Evolutionary conservation across 257 asterid species (phyloP).

Genomic region (Fraxinus cuspidata): DNA sequence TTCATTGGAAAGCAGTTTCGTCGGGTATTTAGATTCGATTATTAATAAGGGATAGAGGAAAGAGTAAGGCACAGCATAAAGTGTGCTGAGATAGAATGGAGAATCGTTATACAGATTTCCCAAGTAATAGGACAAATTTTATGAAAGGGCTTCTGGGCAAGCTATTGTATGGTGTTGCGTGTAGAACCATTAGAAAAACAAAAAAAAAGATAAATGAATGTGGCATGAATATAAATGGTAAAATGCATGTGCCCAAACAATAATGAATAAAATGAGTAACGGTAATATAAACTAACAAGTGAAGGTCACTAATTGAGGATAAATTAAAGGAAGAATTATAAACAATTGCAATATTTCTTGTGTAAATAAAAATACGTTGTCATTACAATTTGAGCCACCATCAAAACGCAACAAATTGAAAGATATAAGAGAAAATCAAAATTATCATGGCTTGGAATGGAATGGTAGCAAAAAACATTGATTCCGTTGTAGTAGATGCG

Average conservation of each 20-base stretch:
- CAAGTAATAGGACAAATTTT: background rate
- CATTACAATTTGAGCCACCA: background rate
- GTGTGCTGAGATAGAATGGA: background rate
- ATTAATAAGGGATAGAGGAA: background rate
- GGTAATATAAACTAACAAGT: background rate
- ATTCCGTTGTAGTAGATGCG: background rate
- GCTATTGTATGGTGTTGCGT: background rate
- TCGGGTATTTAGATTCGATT: background rate
- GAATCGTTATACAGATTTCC: background rate
- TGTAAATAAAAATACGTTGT: background rate
- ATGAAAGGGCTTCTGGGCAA: background rate
- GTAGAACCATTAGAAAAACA: background rate
- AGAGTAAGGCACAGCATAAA: background rate
- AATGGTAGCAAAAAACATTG: background rate
- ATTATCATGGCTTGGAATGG: background rate
- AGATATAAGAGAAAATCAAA: background rate
- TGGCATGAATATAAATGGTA: background rate
- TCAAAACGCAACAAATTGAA: background rate
- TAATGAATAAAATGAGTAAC: background rate
- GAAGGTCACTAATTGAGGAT: background rate
- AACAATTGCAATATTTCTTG: background rate
- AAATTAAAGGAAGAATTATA: background rate
- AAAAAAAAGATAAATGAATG: background rate
- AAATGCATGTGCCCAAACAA: background rate
- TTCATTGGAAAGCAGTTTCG: background rate